Base-by-base conservation (phyloP, 164 flowering plant species). In the Annona squamosa region DNA sequence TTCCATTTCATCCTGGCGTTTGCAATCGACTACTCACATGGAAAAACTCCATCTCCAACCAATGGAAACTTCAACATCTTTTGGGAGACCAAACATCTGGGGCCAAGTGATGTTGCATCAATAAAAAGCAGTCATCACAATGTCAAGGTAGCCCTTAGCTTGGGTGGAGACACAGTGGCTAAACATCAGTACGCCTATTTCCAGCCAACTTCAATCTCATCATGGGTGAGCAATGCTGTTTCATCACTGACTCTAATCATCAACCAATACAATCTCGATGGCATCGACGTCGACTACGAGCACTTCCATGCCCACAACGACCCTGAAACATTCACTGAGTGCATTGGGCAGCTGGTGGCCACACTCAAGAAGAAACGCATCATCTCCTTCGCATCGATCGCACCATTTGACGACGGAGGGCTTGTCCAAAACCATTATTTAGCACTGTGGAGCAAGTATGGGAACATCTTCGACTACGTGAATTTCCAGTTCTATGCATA, bases 201-300 rank as follows among this genome's bases (percentile, higher is more conserved):
- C 78, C 61, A 68, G 2, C 93, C 90, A 16, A 48, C 71, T 2
- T 84, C 90, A 0, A 73, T 77, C 0, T 69, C 74, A 7, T 86
- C 92, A 0, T 89, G 92, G 92, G 88, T 89, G 43, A 67, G 81
- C 1, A 91, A 88, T 73, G 91, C 94, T 3, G 87, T 88, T 26
- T 64, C 83, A 63, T 87, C 92, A 0, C 80, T 87, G 67, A 85
- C 87, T 26, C 10, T 48, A 0, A 87, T 90, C 70, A 82, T 89
- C 68, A 37, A 79, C 3, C 41, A 78, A 5, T 84, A 85, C 47
- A 42, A 85, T 63, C 42, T 86, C 18, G 89, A 86, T 64, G 91
- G 91, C 7, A 81, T 86, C 12, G 87, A 86, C 65, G 80, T 86
- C 10, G 87, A 86, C 65, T 80, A 85, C 13, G 87, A 88, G 48